phyloP scores from a whole-genome alignment of 495 filamentous ascomycete genomes.

The Aspergillus baeticus region DNA sequence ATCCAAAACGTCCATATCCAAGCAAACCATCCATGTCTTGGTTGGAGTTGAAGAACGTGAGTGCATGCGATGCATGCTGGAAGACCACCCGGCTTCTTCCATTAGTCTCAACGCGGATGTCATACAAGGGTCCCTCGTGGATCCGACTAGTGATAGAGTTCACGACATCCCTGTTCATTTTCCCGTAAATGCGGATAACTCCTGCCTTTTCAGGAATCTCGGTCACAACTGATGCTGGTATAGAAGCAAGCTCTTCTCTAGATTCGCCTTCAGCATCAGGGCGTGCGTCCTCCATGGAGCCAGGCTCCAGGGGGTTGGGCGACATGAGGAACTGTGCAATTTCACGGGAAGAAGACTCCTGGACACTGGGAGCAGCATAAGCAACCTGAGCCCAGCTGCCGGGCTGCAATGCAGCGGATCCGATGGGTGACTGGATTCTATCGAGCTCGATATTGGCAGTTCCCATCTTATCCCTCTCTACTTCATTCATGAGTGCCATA shows the following conservation, averaged over 20 bases:
- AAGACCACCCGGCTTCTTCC: constrained; percentile 25
- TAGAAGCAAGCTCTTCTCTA: background rate
- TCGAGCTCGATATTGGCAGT: constrained; percentile 1
- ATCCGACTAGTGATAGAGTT: constrained; percentile 28
- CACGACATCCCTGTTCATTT: constrained; percentile 17
- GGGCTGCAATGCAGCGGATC: constrained; percentile 1
- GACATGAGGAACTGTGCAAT: constrained; percentile 17
- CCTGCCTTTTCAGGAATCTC: constrained; percentile 26
- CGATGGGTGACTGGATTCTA: constrained; percentile 1
- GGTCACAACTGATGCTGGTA: constrained; percentile 3
- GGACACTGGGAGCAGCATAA: constrained; percentile 2
- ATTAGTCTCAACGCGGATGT: constrained; percentile 26
- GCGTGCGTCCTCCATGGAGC: constrained; percentile 19
- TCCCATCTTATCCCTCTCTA: constrained; percentile 12
- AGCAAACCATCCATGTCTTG: constrained; percentile 22
- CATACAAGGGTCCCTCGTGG: constrained; percentile 33
- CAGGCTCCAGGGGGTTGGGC: constrained; percentile 12
- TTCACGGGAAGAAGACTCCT: constrained; percentile 2
- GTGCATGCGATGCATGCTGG: constrained; percentile 28
- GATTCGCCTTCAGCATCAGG: constrained; percentile 16
- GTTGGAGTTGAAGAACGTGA: constrained; percentile 29
- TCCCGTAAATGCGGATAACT: constrained; percentile 26
- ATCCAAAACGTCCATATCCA: constrained; percentile 29
- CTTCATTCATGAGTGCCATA: constrained; percentile 15
- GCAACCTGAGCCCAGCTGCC: constrained; percentile 28